Percentiles rank a stretch among this genome's conserved stretches.
phyloP scores from a whole-genome alignment of 1,284 basidiomycete species.

The Grifola frondosa region DNA sequence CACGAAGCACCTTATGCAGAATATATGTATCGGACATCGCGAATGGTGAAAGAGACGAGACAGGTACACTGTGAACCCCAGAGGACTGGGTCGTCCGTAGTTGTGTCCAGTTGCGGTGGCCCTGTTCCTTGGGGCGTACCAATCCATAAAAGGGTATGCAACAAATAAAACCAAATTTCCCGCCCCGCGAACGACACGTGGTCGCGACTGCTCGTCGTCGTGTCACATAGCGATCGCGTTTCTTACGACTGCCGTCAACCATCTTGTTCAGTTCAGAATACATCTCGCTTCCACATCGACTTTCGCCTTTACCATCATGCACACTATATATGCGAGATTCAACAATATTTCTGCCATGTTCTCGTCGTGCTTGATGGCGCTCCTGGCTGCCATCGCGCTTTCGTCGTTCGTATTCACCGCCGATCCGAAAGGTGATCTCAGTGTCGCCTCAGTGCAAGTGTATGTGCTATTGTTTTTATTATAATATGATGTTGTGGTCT shows the following conservation, averaged over 20 bases:
- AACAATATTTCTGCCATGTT: slow-evolving; percentile 75
- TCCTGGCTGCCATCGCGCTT: slow-evolving; percentile 74
- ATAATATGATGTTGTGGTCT: not conserved
- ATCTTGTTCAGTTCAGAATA: not conserved
- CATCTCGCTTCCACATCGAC: not conserved
- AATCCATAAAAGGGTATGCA: too few relatives aligned
- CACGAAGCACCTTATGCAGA: slow-evolving; percentile 64
- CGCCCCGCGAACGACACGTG: not conserved
- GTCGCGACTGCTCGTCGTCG: not conserved
- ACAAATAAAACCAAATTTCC: too few relatives aligned
- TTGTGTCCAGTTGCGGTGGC: too few relatives aligned
- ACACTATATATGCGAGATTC: slow-evolving; percentile 64
- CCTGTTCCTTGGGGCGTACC: too few relatives aligned
- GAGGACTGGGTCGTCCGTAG: too few relatives aligned
- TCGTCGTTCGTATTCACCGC: slow-evolving; percentile 67
- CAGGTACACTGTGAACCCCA: too few relatives aligned
- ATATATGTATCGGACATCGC: slow-evolving; percentile 39
- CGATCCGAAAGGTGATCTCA: slow-evolving; percentile 54
- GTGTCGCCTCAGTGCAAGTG: slow-evolving; percentile 30
- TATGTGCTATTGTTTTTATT: slow-evolving; percentile 14
- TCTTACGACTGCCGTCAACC: slow-evolving; percentile 2
- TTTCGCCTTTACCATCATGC: slow-evolving; percentile 44
- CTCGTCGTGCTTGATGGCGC: slow-evolving; percentile 75
- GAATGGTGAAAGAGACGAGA: slow-evolving; percentile 6
- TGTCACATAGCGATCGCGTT: not conserved